Evolutionary conservation across 306 rosid species (phyloP), one percentile per base, ranked within the genome.

Genomic region (Fragaria iinumae): DNA sequence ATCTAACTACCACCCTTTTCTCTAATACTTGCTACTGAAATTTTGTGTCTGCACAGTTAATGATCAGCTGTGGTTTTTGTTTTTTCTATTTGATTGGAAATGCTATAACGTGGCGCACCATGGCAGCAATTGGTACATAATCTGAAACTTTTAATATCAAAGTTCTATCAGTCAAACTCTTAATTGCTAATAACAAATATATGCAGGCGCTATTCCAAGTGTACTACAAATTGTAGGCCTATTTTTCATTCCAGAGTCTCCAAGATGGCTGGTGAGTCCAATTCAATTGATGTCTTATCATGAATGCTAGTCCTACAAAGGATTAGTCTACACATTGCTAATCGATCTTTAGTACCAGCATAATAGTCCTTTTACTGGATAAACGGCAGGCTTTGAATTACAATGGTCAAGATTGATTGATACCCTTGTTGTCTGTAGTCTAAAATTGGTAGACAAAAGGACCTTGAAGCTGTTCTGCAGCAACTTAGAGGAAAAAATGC

Each of bases 191-290:
- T 74, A 8, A 12, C 44, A 12, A 71, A 6, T 77, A 7, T 64
- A 75, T 48, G 71, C 82, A 93, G 91, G 91, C 62, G 67, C 60
- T 55, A 77, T 89, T 80, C 93, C 97, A 5, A 86, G 90, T 48
- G 16, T 86, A 59, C 45, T 80, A 56, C 98, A 91, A 67, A 88
- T 91, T 72, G 12, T 90, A 56, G 83, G 97, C 75, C 80, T 90
- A 38, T 81, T 82, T 69, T 91, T 91, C 87, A 85, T 91, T 73
- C 96, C 93, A 2, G 97, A 93, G 84, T 93, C 97, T 80, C 98
- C 98, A 65, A 93, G 97, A 80, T 93, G 96, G 96, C 81, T 91
- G 87, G 98, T 93, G 74, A 88, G 96, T 86, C 50, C 72, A 76
- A 57, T 44, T 13, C 66, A 43, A 47, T 13, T 1, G 5, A 47